phyloP scores from a whole-genome alignment of 129 eudicot genomes.

The Flaveria linearis region DNA sequence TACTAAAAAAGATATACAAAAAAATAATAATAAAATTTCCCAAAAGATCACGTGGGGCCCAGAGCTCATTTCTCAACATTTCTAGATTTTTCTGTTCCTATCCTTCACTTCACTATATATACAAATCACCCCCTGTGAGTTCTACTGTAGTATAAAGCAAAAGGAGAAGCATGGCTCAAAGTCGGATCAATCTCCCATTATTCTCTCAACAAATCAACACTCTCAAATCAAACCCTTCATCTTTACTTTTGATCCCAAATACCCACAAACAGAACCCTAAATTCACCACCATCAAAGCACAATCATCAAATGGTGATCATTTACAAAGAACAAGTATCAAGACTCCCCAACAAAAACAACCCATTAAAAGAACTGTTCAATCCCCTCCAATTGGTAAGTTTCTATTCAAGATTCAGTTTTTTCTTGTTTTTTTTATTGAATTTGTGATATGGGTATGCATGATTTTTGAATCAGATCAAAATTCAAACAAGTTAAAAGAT shows the following conservation, averaged over 20 bases:
- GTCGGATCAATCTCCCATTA: constrained; percentile 36
- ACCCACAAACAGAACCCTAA: constrained; percentile 23
- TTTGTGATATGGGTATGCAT: constrained; percentile 13
- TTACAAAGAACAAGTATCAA: constrained; percentile 52
- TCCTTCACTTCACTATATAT: constrained; percentile 41
- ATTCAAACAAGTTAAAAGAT: no score
- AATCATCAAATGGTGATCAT: constrained; percentile 53
- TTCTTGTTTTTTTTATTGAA: background rate
- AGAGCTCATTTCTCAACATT: constrained; percentile 10
- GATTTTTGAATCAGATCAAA: background rate
- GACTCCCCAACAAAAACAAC: constrained; percentile 43
- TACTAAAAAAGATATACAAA: background rate
- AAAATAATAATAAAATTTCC: background rate
- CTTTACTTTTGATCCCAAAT: constrained; percentile 25
- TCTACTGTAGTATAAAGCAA: background rate
- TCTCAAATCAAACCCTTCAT: constrained; percentile 19
- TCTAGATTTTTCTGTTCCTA: constrained; percentile 41
- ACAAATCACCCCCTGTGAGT: background rate
- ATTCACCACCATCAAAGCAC: constrained; percentile 34
- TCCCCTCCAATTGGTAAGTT: constrained; percentile 59
- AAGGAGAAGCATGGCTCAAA: constrained; percentile 43
- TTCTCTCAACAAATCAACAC: constrained; percentile 29
- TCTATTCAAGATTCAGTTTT: background rate
- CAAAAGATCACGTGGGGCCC: constrained; percentile 19
- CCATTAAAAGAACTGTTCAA: constrained; percentile 44